Evolutionary conservation across 352 stramenopile species (phyloP).

Genomic region (Pilasporangium apinafurcum): DNA sequence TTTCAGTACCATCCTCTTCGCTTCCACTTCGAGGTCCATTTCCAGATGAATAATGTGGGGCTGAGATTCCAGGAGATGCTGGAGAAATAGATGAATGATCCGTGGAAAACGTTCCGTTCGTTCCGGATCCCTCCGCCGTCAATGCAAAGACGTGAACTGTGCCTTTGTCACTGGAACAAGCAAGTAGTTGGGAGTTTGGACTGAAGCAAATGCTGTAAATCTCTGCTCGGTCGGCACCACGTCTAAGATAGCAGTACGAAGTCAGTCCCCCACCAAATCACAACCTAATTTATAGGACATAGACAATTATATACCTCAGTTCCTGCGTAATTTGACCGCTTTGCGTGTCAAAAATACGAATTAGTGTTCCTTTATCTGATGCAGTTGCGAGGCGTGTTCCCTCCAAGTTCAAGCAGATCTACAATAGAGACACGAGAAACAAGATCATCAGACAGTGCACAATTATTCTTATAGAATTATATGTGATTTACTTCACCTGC

Average conservation of each 20-base stretch:
- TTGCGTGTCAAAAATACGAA: constrained; percentile 96
- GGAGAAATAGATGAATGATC: constrained; percentile 52
- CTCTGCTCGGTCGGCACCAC: constrained; percentile 93
- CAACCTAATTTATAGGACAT: too few relatives aligned
- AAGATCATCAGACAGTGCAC: too few relatives aligned
- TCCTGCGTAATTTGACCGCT: constrained; percentile 89
- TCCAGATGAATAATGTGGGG: constrained; percentile 28
- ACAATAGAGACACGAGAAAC: not conserved
- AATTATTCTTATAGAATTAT: not conserved
- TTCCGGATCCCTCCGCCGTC: constrained; percentile 53
- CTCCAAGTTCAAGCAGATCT: constrained; percentile 92
- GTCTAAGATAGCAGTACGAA: too few relatives aligned
- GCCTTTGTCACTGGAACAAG: constrained; percentile 96
- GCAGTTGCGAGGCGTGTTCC: constrained; percentile 94
- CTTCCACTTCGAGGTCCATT: constrained; percentile 30
- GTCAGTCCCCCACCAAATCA: too few relatives aligned
- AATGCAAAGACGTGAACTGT: constrained; percentile 95
- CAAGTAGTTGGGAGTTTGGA: constrained; percentile 89
- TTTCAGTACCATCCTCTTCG: constrained; percentile 81
- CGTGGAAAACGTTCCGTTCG: constrained; percentile 46
- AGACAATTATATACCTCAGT: constrained; percentile 46
- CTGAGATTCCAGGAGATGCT: constrained; percentile 27
- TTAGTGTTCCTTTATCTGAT: constrained; percentile 96
- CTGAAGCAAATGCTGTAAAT: constrained; percentile 98
- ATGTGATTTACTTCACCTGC: constrained; percentile 39